A percentile compares a stretch with the other conserved stretches of the same genome.
Evolutionary conservation across 441 rosid species (phyloP).

Genomic region (Breynia disticha): DNA sequence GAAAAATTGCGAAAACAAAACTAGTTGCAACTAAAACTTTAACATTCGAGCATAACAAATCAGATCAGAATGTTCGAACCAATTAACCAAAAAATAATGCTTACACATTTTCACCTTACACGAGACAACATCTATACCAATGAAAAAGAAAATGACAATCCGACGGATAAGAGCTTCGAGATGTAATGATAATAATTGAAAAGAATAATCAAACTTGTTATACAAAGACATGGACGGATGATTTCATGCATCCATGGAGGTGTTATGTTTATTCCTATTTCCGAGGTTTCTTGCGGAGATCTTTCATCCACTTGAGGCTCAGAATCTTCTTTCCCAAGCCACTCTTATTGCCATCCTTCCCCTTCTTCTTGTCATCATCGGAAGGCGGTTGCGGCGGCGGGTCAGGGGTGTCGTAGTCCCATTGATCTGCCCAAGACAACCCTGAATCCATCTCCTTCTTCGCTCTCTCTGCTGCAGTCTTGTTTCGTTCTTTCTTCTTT

Average conservation of each 20-base stretch:
- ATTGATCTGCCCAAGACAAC: slow-evolving; percentile 82
- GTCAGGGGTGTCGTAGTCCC: slow-evolving; percentile 54
- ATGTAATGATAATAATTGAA: no score
- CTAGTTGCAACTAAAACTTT: no score
- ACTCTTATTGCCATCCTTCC: slow-evolving; percentile 31
- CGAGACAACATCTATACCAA: no score
- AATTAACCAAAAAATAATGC: no score
- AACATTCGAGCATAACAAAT: no score
- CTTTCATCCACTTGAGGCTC: slow-evolving; percentile 63
- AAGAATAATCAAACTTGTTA: no score
- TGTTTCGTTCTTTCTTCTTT: slow-evolving; percentile 3
- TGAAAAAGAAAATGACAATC: no score
- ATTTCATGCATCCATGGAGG: background rate
- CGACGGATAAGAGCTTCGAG: no score
- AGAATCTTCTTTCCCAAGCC: slow-evolving; percentile 37
- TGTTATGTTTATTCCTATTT: slow-evolving; percentile 12
- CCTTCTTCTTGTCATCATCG: slow-evolving; percentile 28
- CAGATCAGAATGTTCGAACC: no score
- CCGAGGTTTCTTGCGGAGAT: slow-evolving; percentile 47
- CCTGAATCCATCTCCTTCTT: slow-evolving; percentile 49
- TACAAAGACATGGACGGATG: no score
- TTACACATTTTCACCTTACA: no score
- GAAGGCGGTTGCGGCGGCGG: slow-evolving; percentile 32
- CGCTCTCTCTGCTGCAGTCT: background rate
- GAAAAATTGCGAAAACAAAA: no score